Evolutionary conservation across 2,329 filamentous ascomycete species (phyloP).

Genomic region (Neoscytalidium dimidiatum): DNA sequence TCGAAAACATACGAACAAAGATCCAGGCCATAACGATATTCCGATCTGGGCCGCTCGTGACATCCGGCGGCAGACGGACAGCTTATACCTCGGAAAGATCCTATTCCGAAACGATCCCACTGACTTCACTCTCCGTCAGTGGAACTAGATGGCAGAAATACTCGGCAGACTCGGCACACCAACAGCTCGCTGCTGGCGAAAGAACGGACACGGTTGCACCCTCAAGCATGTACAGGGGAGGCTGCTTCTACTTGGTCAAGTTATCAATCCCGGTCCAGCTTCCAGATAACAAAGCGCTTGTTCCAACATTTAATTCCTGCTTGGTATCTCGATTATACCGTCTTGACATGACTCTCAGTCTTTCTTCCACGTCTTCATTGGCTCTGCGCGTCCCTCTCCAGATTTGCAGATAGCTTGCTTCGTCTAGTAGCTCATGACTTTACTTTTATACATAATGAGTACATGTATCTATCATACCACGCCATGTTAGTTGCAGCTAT

Average conservation of each 20-base stretch:
- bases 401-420: not conserved
- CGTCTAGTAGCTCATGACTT: not conserved
- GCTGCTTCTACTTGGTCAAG: not conserved
- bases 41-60: not conserved
- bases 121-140: not conserved
- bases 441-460: not conserved
- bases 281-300: not conserved
- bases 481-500: no score
- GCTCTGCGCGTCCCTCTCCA: not conserved
- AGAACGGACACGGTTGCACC: not conserved
- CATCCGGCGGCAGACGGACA: not conserved
- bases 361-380: not conserved
- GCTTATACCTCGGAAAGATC: not conserved
- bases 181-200: not conserved
- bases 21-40: not conserved
- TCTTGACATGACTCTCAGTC: not conserved
- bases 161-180: not conserved
- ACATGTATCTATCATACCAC: not conserved
- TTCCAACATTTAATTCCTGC: not conserved
- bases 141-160: not conserved
- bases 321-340: not conserved
- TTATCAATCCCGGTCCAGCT: not conserved
- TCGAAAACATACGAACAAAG: not conserved
- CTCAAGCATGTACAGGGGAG: not conserved
- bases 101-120: not conserved